Percentiles rank a stretch among this genome's conserved stretches.
Evolutionary conservation across 768 basidiomycete genomes (phyloP).

Genomic region (Suillus clintonianus): DNA sequence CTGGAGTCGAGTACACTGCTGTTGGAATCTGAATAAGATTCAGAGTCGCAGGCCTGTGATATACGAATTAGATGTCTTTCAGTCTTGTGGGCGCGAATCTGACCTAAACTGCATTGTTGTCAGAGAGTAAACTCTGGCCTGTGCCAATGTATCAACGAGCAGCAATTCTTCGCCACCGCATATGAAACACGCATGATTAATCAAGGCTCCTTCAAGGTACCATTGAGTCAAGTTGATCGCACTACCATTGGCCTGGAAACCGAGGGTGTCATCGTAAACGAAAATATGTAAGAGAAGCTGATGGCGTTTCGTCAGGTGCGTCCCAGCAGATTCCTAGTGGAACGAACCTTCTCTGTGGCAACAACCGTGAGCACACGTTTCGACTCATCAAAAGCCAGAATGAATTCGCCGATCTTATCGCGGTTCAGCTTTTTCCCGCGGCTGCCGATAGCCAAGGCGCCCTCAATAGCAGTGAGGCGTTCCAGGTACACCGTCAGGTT

Average conservation of each 20-base stretch:
- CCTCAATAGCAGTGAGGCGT: conserved; percentile 26
- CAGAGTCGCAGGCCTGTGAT: conserved; percentile 45
- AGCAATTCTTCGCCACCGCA: conserved; percentile 53
- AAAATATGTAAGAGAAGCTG: conserved; percentile 47
- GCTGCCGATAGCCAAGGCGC: conserved; percentile 26
- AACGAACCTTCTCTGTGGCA: conserved; percentile 40
- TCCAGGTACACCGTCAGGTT: conserved; percentile 44
- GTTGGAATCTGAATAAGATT: conserved; percentile 37
- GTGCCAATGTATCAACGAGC: conserved; percentile 44
- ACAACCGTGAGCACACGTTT: conserved; percentile 51
- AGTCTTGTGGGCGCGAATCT: conserved; percentile 1
- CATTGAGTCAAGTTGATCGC: conserved; percentile 43
- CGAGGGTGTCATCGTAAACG: conserved; percentile 46
- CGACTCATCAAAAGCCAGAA: conserved; percentile 54
- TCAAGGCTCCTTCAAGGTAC: conserved; percentile 34
- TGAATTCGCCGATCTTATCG: conserved; percentile 48
- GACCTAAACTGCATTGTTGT: conserved; percentile 57
- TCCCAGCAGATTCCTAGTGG: too few relatives aligned
- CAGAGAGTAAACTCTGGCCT: conserved; percentile 53
- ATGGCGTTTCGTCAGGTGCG: background rate
- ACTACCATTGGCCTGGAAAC: conserved; percentile 44
- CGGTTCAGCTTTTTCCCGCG: conserved; percentile 37
- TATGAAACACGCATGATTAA: conserved; percentile 45
- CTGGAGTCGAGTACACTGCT: conserved; percentile 47
- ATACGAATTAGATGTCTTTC: background rate